A percentile compares a stretch with the other conserved stretches of the same genome.
phyloP scores from a whole-genome alignment of 176 grass and related monocot genomes.

The Olyra latifolia region DNA sequence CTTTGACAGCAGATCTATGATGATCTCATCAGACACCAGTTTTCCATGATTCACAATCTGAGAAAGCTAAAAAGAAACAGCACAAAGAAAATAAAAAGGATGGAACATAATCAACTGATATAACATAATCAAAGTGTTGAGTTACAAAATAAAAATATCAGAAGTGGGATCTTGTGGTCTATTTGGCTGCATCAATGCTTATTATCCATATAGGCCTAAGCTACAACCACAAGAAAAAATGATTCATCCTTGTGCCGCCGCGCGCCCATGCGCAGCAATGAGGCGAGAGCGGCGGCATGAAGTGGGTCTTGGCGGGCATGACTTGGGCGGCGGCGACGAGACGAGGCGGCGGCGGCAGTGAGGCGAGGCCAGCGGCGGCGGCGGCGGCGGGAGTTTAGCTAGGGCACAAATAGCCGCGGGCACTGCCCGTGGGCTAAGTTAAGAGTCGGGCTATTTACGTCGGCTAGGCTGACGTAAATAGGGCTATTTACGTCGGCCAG shows the following conservation, averaged over 20 bases:
- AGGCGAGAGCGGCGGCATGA: too few relatives aligned
- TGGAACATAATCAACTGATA: background rate
- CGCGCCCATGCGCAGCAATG: too few relatives aligned
- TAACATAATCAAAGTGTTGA: background rate
- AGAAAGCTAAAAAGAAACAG: conserved; percentile 58
- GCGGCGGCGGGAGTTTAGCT: too few relatives aligned
- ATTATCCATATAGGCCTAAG: background rate
- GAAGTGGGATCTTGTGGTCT: background rate
- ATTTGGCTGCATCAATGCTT: background rate
- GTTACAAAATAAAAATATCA: background rate
- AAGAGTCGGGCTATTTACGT: too few relatives aligned
- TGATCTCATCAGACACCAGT: conserved; percentile 88
- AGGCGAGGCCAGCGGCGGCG: too few relatives aligned
- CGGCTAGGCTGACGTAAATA: too few relatives aligned
- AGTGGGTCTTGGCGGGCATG: too few relatives aligned
- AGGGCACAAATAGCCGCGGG: too few relatives aligned
- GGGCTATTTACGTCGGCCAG: too few relatives aligned
- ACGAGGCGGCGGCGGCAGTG: too few relatives aligned
- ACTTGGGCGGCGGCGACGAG: too few relatives aligned
- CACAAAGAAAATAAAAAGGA: conserved; percentile 14
- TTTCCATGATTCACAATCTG: conserved; percentile 91
- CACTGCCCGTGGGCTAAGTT: too few relatives aligned
- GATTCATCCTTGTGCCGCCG: background rate
- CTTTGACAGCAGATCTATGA: conserved; percentile 84
- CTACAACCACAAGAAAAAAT: background rate